Evolutionary conservation across 805 yeast genomes (phyloP).

Genomic region (Myxozyma kluyveri): DNA sequence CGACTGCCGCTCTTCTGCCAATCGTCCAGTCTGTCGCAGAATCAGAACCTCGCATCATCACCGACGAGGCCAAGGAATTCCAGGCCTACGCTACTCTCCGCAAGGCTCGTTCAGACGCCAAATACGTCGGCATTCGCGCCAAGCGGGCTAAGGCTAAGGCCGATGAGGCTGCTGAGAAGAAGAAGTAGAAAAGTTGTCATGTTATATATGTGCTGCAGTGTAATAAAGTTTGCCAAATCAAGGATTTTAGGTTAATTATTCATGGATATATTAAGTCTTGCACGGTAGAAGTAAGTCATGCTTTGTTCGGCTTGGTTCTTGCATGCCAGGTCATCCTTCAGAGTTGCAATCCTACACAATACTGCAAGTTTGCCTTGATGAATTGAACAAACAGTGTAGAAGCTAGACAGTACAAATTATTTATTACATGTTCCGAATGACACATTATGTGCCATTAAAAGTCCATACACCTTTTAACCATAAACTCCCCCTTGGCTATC

Average conservation of each 20-base stretch:
- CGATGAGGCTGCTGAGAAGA: constrained; percentile 88
- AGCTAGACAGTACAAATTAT: not conserved
- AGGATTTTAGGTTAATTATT: not conserved
- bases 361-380: too few species aligned
- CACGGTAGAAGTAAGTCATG: too few species aligned
- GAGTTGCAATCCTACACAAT: too few species aligned
- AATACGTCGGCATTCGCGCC: constrained; percentile 91
- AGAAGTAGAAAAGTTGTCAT: constrained; percentile 67
- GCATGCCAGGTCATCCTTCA: too few species aligned
- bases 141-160: constrained; percentile 99
- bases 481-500: not conserved
- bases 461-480: not conserved
- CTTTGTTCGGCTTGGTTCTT: too few species aligned
- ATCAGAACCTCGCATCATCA: constrained; percentile 82
- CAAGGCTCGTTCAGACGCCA: constrained; percentile 91
- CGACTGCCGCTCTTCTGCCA: constrained; percentile 79
- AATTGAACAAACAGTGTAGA: not conserved
- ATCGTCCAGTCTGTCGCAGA: constrained; percentile 74
- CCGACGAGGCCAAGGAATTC: constrained; percentile 59
- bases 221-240: too few species aligned
- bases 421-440: not conserved
- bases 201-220: not conserved
- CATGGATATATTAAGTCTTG: constrained; percentile 13
- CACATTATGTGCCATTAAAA: not conserved
- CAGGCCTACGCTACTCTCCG: constrained; percentile 94